Conservation (phyloP, 306 rosid genomes). For the Inga oerstediana region DNA sequence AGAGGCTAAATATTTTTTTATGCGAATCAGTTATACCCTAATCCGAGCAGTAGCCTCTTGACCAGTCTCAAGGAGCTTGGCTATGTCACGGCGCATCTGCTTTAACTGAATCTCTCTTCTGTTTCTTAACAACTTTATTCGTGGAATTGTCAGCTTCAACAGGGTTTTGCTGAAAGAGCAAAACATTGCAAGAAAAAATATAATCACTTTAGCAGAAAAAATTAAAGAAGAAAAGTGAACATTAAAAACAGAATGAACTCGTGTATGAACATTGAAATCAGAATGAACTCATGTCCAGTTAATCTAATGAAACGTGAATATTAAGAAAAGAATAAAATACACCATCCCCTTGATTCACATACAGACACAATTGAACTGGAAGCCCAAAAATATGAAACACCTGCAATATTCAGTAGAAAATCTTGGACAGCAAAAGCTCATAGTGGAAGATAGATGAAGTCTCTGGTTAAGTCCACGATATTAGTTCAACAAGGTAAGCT, state of each 20-base stretch:
- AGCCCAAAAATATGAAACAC: background rate
- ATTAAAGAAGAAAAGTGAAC: background rate
- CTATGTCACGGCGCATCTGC: slow-evolving; percentile 95
- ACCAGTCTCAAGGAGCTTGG: slow-evolving; percentile 97
- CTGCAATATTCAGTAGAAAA: background rate
- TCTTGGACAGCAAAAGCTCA: background rate
- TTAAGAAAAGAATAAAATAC: slow-evolving; percentile 6
- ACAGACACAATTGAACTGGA: background rate
- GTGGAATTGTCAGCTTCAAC: slow-evolving; percentile 87
- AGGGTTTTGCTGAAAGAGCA: slow-evolving; percentile 72
- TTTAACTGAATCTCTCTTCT: slow-evolving; percentile 83
- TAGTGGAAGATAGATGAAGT: background rate
- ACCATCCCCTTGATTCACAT: background rate
- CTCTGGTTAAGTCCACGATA: background rate
- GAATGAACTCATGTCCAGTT: background rate
- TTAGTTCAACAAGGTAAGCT: slow-evolving; percentile 13
- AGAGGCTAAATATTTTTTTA: background rate
- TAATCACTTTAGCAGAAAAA: slow-evolving; percentile 14
- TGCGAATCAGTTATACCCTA: slow-evolving; percentile 54
- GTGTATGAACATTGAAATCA: background rate
- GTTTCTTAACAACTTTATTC: slow-evolving; percentile 90
- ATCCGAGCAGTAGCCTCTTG: slow-evolving; percentile 99
- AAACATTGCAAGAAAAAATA: background rate
- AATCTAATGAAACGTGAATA: slow-evolving; percentile 3
- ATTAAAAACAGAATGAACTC: background rate